Conservation (phyloP, 1,139 yeast species). For the Pichia norvegensis region DNA sequence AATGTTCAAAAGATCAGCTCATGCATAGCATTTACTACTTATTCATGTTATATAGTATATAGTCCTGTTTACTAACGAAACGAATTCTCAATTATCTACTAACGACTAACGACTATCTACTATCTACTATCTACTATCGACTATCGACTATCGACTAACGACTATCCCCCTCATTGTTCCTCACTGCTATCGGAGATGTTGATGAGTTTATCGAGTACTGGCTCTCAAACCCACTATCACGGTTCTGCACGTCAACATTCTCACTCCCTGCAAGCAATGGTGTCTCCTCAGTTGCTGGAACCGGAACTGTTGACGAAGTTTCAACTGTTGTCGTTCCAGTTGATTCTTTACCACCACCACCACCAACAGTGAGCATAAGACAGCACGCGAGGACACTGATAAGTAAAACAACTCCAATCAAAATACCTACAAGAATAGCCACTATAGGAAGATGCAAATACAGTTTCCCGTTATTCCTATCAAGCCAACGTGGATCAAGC, state of each 20-base stretch:
- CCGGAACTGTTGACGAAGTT: neutral
- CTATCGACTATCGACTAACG: too few relatives aligned
- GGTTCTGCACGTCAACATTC: neutral
- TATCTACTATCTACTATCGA: too few relatives aligned
- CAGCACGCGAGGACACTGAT: conserved; percentile 31
- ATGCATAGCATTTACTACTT: neutral
- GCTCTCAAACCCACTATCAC: conserved; percentile 8
- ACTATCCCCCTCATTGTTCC: neutral
- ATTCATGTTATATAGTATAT: neutral
- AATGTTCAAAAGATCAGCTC: conserved; percentile 40
- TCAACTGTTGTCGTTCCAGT: too few relatives aligned
- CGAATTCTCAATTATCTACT: too few relatives aligned
- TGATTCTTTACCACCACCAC: neutral
- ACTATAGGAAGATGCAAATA: conserved; percentile 58
- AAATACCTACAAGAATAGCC: conserved; percentile 58
- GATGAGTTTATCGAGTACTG: conserved; percentile 11
- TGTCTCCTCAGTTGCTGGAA: conserved; percentile 4
- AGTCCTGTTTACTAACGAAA: too few relatives aligned
- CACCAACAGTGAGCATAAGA: conserved; percentile 28
- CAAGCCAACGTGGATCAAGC: conserved; percentile 57
- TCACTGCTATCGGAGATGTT: conserved; percentile 8
- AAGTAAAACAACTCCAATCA: conserved; percentile 45
- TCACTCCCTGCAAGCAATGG: conserved; percentile 3
- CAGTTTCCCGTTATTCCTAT: conserved; percentile 34
- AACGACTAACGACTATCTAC: too few relatives aligned